Conservation (phyloP, 176 grass and related monocot genomes). For the Bromus sterilis region DNA sequence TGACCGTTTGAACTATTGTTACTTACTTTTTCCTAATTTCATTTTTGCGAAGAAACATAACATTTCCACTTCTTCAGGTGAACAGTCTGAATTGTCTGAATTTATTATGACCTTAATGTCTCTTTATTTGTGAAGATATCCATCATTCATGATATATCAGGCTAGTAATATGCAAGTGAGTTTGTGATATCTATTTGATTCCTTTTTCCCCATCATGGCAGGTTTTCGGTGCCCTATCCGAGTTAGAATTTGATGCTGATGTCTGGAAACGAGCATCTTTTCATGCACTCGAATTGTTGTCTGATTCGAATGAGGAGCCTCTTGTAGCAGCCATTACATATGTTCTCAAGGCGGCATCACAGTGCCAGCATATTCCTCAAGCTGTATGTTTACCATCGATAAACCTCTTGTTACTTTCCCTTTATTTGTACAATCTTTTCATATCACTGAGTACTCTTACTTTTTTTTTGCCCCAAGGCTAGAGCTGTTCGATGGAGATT, state of each 20-base stretch:
- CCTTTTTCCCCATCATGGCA: constrained; percentile 17
- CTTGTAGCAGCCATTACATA: constrained; percentile 62
- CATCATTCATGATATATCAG: constrained; percentile 12
- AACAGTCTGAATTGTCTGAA: background rate
- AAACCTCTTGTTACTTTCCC: background rate
- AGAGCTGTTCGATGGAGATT: constrained; percentile 62
- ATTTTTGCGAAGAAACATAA: background rate
- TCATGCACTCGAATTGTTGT: constrained; percentile 60
- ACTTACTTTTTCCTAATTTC: background rate
- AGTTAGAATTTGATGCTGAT: constrained; percentile 64
- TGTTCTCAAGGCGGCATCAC: constrained; percentile 70
- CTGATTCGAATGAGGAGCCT: constrained; percentile 59
- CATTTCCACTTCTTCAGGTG: background rate
- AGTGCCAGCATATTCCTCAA: constrained; percentile 65
- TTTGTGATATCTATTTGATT: background rate
- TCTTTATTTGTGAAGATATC: constrained; percentile 10
- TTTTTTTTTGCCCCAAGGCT: constrained; percentile 28
- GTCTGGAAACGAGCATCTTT: constrained; percentile 57
- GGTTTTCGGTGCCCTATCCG: constrained; percentile 73
- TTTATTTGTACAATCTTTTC: constrained; percentile 17
- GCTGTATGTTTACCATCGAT: constrained; percentile 56
- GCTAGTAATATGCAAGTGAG: background rate
- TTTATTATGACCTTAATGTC: constrained; percentile 1
- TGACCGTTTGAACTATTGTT: background rate
- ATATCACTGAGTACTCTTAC: constrained; percentile 1